Conservation (phyloP, 2,329 filamentous ascomycete genomes). For the Ophiostoma piceae region DNA sequence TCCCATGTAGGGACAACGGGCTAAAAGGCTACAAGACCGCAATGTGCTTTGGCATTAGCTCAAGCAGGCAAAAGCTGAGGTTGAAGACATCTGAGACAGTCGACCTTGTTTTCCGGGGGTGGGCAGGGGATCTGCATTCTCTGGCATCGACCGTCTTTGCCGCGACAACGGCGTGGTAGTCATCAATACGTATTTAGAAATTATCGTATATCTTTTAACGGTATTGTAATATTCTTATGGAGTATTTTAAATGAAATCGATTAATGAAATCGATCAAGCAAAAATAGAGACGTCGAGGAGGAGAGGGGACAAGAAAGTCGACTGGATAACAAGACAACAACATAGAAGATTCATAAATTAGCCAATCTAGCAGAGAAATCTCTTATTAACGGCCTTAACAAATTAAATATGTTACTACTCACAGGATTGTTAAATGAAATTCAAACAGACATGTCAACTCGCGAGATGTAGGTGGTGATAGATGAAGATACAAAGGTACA, state of each 20-base stretch:
- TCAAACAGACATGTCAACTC: too few species aligned
- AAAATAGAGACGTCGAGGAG: too few species aligned
- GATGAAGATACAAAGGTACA: not conserved
- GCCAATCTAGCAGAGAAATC: too few species aligned
- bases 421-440: too few species aligned
- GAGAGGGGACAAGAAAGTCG: too few species aligned
- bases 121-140: not conserved
- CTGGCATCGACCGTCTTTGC: not conserved
- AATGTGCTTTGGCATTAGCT: not conserved
- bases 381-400: too few species aligned
- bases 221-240: too few species aligned
- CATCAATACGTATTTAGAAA: not conserved
- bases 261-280: too few species aligned
- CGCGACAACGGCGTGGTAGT: not conserved
- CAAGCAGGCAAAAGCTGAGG: slow-evolving; percentile 39
- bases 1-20: not conserved
- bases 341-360: too few species aligned
- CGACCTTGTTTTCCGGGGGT: slow-evolving; percentile 1
- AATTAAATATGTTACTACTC: too few species aligned
- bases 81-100: slow-evolving; percentile 7
- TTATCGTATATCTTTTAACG: not conserved
- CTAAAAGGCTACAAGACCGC: not conserved
- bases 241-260: too few species aligned
- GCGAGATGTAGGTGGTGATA: not conserved
- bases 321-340: too few species aligned